Conservation (phyloP, 306 rosid species). For the Begonia fuchsioides region DNA sequence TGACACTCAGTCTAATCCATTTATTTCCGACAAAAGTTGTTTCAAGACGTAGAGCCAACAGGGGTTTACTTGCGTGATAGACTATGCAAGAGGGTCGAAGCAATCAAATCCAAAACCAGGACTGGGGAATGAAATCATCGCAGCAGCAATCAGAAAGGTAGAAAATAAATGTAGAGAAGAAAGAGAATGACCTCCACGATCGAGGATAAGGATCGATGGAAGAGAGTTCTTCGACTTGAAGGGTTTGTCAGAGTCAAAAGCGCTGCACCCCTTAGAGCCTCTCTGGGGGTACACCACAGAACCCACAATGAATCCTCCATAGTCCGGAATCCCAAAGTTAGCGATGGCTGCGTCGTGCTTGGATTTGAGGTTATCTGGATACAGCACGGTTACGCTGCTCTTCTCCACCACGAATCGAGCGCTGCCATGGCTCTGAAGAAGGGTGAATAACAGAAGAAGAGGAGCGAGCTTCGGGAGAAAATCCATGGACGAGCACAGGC, state of each 20-base stretch:
- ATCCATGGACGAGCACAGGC: constrained; percentile 16
- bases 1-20: no score
- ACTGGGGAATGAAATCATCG: no score
- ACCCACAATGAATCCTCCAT: constrained; percentile 75
- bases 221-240: constrained; percentile 30
- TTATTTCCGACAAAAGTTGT: no score
- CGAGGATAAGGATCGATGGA: constrained; percentile 50
- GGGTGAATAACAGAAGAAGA: neutral
- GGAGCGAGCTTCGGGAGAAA: constrained; percentile 10
- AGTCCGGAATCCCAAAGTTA: constrained; percentile 80
- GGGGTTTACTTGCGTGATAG: no score
- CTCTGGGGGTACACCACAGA: constrained; percentile 46
- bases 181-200: constrained; percentile 64
- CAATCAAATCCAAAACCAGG: no score
- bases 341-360: constrained; percentile 62
- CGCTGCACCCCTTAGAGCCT: constrained; percentile 35
- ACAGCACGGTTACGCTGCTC: constrained; percentile 43
- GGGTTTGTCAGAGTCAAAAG: constrained; percentile 62
- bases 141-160: constrained; percentile 2
- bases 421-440: constrained; percentile 12
- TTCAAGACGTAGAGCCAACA: no score
- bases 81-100: no score
- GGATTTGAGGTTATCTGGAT: constrained; percentile 26
- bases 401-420: constrained; percentile 79
- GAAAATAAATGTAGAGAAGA: neutral